Evolutionary conservation across 2,329 filamentous ascomycete species (phyloP), one percentile per base, ranked within the genome.

Genomic region (Hortaea sp.): DNA sequence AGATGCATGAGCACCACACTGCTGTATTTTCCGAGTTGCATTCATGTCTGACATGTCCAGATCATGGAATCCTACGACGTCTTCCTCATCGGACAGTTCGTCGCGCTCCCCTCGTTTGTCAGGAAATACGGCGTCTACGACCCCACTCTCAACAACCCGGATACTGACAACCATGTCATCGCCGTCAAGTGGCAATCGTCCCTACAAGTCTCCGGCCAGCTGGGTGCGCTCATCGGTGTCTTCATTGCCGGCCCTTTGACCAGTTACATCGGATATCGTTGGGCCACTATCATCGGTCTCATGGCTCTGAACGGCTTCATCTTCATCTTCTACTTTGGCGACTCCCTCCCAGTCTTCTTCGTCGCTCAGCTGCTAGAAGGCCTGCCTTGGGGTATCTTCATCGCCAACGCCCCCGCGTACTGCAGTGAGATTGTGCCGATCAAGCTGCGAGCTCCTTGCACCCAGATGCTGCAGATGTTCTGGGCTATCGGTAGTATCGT

Each of bases 11-110:
- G 10, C 7, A n/a, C 37, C 10, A 39, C 10, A 7, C 20, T 7
- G 20, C 13, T 27, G 10, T 39, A 12, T 35, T 12, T 35, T 9
- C 9, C 32, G 32, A 35, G 32, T 9, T 10, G n/a, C n/a, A 9
- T 35, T 12, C 32, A 12, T 12, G 9, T 12, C 9, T 6, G 37
- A n/a, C 52, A 43, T 50, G 20, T 51, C 41, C 57, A 81, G 77
- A 77, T 79, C 54, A 81, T 82, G 78, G 78, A 81, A 60, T 75
- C 77, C 4, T 82, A 79, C 68, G 71, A 71, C 60, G 74, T 81
- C 50, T 81, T 82, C 67, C 65, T 82, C 20, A 78, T 75, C 57
- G 73, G 73, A 42, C 73, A 76, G 48, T 82, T 82, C 61, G 63
- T 81, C 38, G 76, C 77, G 47, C 67, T 74, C 6, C 44, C 63